Percentiles rank a stretch among this genome's conserved stretches.
Conservation (phyloP, 1,284 basidiomycete species). For the Exobasidium cylindrosporum region DNA sequence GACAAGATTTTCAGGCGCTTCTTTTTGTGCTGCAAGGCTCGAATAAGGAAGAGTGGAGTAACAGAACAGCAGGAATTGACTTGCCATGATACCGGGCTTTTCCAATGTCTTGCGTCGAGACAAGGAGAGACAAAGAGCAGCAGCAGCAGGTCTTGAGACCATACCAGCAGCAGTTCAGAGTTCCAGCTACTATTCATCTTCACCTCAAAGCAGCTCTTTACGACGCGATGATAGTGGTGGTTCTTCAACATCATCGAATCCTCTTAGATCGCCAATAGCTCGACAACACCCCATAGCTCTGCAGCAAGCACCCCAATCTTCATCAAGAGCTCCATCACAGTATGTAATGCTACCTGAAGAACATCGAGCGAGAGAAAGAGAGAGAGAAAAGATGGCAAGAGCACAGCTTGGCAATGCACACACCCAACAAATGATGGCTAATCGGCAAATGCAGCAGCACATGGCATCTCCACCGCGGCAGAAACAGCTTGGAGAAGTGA, state of each 20-base stretch:
- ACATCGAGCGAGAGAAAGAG: constrained; percentile 11
- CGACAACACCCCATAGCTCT: neutral
- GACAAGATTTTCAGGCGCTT: no score
- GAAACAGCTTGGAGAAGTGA: neutral
- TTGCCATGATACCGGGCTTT: constrained; percentile 2
- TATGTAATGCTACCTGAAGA: constrained; percentile 8
- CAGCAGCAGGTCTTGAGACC: neutral
- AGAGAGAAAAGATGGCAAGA: constrained; percentile 8
- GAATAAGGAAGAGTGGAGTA: no score
- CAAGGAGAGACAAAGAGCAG: constrained; percentile 7
- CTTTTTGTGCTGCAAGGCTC: no score
- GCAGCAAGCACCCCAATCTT: neutral
- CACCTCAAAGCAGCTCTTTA: neutral
- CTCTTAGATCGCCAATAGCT: neutral
- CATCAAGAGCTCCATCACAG: neutral
- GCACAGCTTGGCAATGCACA: constrained; percentile 1
- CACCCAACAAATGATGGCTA: constrained; percentile 4
- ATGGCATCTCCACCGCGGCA: neutral
- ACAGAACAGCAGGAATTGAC: neutral
- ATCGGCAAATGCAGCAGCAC: constrained; percentile 7
- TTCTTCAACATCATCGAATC: neutral
- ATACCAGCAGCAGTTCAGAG: neutral
- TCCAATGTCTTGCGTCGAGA: constrained; percentile 4
- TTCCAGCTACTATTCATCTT: neutral
- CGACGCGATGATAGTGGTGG: no score